Evolutionary conservation across 805 yeast species (phyloP).

Genomic region (Zygotorulaspora florentina): DNA sequence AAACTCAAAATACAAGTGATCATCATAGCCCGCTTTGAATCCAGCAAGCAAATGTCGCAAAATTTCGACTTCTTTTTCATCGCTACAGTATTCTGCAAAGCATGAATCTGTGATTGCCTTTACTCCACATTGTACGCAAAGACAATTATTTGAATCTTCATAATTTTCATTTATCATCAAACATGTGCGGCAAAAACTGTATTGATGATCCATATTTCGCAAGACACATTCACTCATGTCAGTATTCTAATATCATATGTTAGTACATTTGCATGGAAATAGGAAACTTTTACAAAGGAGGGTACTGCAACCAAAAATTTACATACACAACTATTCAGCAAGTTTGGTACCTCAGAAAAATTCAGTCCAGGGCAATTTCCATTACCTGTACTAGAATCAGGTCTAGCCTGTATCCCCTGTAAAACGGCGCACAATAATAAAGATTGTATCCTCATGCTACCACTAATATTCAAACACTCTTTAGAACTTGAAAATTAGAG

Average conservation of each 20-base stretch:
- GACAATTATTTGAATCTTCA: conserved; percentile 19
- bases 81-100: conserved; percentile 13
- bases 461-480: too few relatives aligned
- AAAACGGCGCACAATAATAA: background rate
- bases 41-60: conserved; percentile 4
- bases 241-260: background rate
- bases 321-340: conserved; percentile 8
- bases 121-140: conserved; percentile 21
- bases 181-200: conserved; percentile 18
- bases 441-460: background rate
- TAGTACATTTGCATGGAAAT: background rate
- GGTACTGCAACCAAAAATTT: background rate
- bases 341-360: background rate
- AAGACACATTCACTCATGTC: conserved; percentile 12
- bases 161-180: conserved; percentile 9
- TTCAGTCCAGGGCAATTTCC: conserved; percentile 5
- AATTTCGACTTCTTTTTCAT: background rate
- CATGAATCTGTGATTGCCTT: conserved; percentile 14
- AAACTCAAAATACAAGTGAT: conserved; percentile 1
- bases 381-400: background rate
- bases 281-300: background rate
- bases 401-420: background rate
- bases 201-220: conserved; percentile 10
- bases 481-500: too few relatives aligned
- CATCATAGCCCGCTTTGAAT: background rate